Conservation (phyloP, 352 stramenopile genomes). For the Globisporangium parvum region DNA sequence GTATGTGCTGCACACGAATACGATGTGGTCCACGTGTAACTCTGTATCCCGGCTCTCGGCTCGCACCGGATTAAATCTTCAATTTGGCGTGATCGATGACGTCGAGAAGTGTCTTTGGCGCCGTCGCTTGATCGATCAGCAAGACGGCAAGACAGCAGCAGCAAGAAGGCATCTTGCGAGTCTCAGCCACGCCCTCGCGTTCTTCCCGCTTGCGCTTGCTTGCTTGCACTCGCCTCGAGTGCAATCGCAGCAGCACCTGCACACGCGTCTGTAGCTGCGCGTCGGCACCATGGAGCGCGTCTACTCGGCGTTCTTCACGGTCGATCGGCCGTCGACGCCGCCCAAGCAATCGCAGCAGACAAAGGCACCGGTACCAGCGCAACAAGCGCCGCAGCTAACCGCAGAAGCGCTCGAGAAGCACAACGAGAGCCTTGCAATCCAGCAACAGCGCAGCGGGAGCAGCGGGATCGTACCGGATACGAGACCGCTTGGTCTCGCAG, state of each 20-base stretch:
- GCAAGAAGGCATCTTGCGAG: too few relatives aligned
- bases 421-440: conserved; percentile 33
- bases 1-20: too few relatives aligned
- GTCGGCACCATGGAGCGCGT: conserved; percentile 65
- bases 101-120: too few relatives aligned
- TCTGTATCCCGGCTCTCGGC: too few relatives aligned
- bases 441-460: conserved; percentile 5
- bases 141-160: too few relatives aligned
- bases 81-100: too few relatives aligned
- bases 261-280: not conserved
- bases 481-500: not conserved
- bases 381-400: conserved; percentile 40
- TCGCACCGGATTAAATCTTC: too few relatives aligned
- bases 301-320: conserved; percentile 83
- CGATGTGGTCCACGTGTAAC: too few relatives aligned
- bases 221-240: too few relatives aligned
- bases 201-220: too few relatives aligned
- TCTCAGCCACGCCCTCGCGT: too few relatives aligned
- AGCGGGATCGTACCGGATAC: not conserved
- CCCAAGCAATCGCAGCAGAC: conserved; percentile 13
- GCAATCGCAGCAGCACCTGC: not conserved
- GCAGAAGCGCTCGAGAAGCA: conserved; percentile 58
- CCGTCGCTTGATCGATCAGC: too few relatives aligned
- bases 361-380: not conserved
- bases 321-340: conserved; percentile 24